These are phyloP conservation scores for Beauveria scarabaeidicola DNA, from an alignment of 2,329 filamentous ascomycete species.

Conservation along the genomic window DNA sequence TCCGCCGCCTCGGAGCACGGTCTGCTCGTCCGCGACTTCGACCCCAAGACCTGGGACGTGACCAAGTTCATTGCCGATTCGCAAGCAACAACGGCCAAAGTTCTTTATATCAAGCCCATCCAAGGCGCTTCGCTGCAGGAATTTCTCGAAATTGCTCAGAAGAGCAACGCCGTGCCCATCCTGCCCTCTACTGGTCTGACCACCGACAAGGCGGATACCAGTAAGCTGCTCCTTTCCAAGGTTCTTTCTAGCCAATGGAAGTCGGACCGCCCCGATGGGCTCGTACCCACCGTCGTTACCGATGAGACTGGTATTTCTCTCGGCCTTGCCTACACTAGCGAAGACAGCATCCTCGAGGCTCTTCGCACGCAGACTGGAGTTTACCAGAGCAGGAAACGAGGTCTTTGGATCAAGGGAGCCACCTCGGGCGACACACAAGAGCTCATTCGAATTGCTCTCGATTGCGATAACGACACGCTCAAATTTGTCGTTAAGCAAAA, in stretches of 20 bases:
- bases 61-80: conserved; percentile 36
- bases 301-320: conserved; percentile 79
- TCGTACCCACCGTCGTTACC: conserved; percentile 84
- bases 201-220: conserved; percentile 52
- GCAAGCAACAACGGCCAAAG: conserved; percentile 37
- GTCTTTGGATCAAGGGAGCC: conserved; percentile 93
- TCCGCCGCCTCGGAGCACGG: conserved; percentile 39
- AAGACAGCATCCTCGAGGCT: conserved; percentile 81
- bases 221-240: conserved; percentile 51
- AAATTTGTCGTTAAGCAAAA: conserved; percentile 85
- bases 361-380: conserved; percentile 71
- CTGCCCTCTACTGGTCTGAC: conserved; percentile 65
- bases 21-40: conserved; percentile 45
- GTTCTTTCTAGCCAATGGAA: conserved; percentile 68
- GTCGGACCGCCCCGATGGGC: conserved; percentile 72
- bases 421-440: conserved; percentile 92
- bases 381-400: conserved; percentile 92
- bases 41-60: conserved; percentile 32
- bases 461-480: conserved; percentile 90
- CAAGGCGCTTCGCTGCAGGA: conserved; percentile 36
- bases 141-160: conserved; percentile 39
- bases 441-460: conserved; percentile 71
- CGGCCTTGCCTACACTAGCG: conserved; percentile 89
- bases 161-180: conserved; percentile 58
- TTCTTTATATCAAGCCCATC: conserved; percentile 42